Evolutionary conservation across 345 rosid genomes (phyloP), one percentile per base, ranked within the genome.

Genomic region (Brassica carinata): DNA sequence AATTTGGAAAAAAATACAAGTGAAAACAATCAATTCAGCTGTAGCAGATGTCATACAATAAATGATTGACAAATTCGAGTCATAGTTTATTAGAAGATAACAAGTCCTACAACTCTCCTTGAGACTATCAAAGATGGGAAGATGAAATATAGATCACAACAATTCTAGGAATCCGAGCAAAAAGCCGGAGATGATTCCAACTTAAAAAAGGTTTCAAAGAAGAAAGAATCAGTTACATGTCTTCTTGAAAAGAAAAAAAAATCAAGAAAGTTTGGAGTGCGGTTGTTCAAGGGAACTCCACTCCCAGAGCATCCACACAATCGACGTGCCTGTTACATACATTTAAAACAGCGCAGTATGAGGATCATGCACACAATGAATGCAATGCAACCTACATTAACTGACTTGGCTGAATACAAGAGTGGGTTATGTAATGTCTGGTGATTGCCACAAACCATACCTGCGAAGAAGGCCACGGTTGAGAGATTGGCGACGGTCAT

Each of bases 401-500:
- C 40, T 40, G 14, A 58, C 23, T 19, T 19, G 23, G 23, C 17
- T 38, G 1, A 23, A 71, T 19, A 76, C 77, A 81, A 36, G 67
- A 76, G 53, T 40, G 66, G 55, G 76, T 63, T 63, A 43, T 34
- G 64, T 40, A 26, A 48, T 26, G 11, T 51, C 36, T 66, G 78
- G 64, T 58, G 57, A n/a, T 23, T 53, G 9, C 29, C 62, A 67
- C 38, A n/a, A 27, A 1, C 33, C 73, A 53, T 87, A 93, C 97
- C 98, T 79, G 99, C 99, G 81, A 95, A 89, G 71, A 93, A 81
- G 82, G 88, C 82, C 19, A 93, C 99, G 5, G 94, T 90, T 27
- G 94, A 84, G 76, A 95, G 86, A 86, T 93, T 93, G 0, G 81
- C 79, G 7, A 90, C 66, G 64, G 96, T 88, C 98, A 93, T 95